Evolutionary conservation across 2,329 filamentous ascomycete genomes (phyloP), one percentile per base, ranked within the genome.

Genomic region (Rachicladosporium sp.): DNA sequence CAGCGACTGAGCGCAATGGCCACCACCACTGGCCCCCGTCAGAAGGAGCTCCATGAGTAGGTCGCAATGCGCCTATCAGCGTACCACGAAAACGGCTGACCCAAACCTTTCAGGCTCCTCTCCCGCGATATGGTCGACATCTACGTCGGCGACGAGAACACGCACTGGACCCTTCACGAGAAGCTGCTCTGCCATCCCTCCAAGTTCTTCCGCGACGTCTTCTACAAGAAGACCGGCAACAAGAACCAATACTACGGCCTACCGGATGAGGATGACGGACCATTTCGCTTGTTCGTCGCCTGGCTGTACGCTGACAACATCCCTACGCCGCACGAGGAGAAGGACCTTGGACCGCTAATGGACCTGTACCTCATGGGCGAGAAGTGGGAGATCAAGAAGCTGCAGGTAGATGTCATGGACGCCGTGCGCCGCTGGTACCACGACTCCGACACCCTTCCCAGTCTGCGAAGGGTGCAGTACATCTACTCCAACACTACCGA

Each of bases 81-180:
- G 23, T 27, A 27, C 23, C 5, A 32, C 29, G 19, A 40, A 23
- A 23, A 31, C 30, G 10, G n/a, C 6, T n/a, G 30, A 34, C 37
- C 36, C n/a, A 12, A 13, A 23, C 13, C 30, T 10, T 10, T 30
- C 48, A 71, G 68, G 58, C 68, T 74, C 49, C 66, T 74, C 46
- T 69, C 69, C 42, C 64, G 61, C 40, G 64, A 68, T 43, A 66
- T 73, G 58, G 70, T 73, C 41, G 68, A 73, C 57, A 65, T 74
- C 55, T 73, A 73, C 53, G 67, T 74, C 53, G 70, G 70, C 39
- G 46, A 61, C 5, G 65, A 70, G 29, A 70, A 69, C 58, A 71
- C 68, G 2, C 67, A 70, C 55, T 74, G 69, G 69, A 62, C 67
- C 40, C 60, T 74, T 3, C 70, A 73, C 61, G 68, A 74, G 51